phyloP scores from a whole-genome alignment of 345 rosid genomes.

The Pseudoturritis turrita region DNA sequence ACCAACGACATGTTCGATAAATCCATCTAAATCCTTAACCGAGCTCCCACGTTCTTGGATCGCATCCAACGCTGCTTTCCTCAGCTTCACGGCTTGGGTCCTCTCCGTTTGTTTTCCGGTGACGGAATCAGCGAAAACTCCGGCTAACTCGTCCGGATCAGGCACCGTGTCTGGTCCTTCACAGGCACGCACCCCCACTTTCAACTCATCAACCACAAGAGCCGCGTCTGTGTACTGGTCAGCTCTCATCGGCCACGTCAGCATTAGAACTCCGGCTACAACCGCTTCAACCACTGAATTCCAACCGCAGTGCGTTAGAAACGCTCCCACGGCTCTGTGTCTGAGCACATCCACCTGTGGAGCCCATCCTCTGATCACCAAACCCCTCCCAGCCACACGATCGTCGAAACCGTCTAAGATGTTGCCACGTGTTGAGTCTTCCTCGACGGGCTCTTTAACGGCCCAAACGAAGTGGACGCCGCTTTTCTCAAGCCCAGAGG shows the following conservation, averaged over 20 bases:
- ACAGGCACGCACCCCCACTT: constrained; percentile 44
- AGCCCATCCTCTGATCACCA: constrained; percentile 51
- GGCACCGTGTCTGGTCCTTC: constrained; percentile 44
- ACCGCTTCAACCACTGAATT: constrained; percentile 55
- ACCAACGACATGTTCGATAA: constrained; percentile 32
- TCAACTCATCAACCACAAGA: constrained; percentile 50
- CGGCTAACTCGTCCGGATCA: constrained; percentile 33
- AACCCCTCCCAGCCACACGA: constrained; percentile 47
- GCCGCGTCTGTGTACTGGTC: constrained; percentile 51
- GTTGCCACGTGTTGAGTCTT: background rate
- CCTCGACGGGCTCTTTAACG: constrained; percentile 26
- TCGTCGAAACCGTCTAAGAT: constrained; percentile 40
- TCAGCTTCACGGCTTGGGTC: constrained; percentile 25
- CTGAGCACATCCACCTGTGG: constrained; percentile 43
- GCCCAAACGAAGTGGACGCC: constrained; percentile 53
- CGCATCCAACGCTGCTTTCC: constrained; percentile 43
- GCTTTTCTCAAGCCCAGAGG: constrained; percentile 44
- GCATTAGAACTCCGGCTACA: constrained; percentile 46
- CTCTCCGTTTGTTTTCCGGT: constrained; percentile 17
- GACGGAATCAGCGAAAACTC: constrained; percentile 32
- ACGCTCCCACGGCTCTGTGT: constrained; percentile 53
- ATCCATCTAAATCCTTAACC: constrained; percentile 36
- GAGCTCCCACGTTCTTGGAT: constrained; percentile 48
- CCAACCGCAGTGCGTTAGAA: constrained; percentile 72
- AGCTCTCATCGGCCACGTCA: constrained; percentile 65